phyloP scores from a whole-genome alignment of 352 stramenopile species.

The Globisporangium iwayamae region DNA sequence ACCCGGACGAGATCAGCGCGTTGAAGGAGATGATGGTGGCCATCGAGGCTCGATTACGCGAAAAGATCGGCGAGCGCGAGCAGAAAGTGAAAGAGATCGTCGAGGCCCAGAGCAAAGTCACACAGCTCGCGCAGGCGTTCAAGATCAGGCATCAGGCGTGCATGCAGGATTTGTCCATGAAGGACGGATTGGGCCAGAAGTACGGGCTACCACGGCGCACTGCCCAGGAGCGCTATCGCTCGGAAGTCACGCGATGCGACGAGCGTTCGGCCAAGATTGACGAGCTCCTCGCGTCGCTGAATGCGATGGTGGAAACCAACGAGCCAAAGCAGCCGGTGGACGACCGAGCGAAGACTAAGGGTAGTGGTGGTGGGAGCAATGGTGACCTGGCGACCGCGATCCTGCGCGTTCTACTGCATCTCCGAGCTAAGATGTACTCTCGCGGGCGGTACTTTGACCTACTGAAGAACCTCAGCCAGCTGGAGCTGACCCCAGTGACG shows the following conservation, averaged over 20 bases:
- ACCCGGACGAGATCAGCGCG: constrained; percentile 60
- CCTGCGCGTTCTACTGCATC: constrained; percentile 38
- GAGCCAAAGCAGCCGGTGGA: constrained; percentile 3
- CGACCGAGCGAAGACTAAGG: neutral
- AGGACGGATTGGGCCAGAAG: constrained; percentile 87
- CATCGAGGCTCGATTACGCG: constrained; percentile 36
- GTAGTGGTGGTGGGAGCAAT: neutral
- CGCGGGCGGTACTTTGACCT: constrained; percentile 62
- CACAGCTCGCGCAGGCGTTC: constrained; percentile 48
- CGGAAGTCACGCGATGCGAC: constrained; percentile 79
- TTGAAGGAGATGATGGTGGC: constrained; percentile 36
- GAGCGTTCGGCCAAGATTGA: constrained; percentile 61
- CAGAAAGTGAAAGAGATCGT: constrained; percentile 34
- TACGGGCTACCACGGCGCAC: constrained; percentile 81
- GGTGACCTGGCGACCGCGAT: constrained; percentile 19
- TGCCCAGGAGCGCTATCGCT: constrained; percentile 82
- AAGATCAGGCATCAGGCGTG: constrained; percentile 67
- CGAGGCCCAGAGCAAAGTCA: constrained; percentile 24
- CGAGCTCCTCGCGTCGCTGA: constrained; percentile 50
- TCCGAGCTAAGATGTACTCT: constrained; percentile 58
- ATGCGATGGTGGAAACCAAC: constrained; percentile 28
- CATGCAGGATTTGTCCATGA: constrained; percentile 80
- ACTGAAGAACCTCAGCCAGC: constrained; percentile 47
- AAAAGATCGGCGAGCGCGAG: constrained; percentile 32
- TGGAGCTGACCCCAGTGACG: constrained; percentile 32